Evolutionary conservation across 2,329 filamentous ascomycete species (phyloP), one percentile per base, ranked within the genome.

Genomic region (Cladosporium halotolerans): DNA sequence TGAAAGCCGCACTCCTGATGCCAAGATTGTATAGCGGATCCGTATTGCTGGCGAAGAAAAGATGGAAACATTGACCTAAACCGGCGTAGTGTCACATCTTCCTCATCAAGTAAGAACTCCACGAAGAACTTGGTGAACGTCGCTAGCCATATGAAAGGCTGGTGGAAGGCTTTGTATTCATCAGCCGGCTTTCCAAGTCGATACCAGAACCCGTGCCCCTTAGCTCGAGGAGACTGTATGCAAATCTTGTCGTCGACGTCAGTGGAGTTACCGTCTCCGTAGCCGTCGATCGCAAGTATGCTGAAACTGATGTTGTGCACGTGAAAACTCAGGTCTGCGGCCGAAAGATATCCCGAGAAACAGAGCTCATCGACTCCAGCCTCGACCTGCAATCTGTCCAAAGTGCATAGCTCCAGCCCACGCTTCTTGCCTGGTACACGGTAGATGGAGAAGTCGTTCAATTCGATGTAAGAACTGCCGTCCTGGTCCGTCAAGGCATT

Each of bases 121-220:
- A 90, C 75, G 19, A 86, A 77, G 60, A 89, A 82, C 63, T 91
- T 92, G 0, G 79, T 76, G 0, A 93, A 71, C 49, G 85, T 77
- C 0, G 82, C 84, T 1, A 91, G 68, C 87, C 87, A 93, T 0
- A 83, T 55, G 56, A 89, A 92, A 0, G 80, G 76, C 0, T 69
- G 45, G 55, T 84, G 79, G 60, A 84, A 90, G 2, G 81, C 70
- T 9, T 56, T 57, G 61, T 93, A 95, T 36, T 83, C 81, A 0
- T 57, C 28, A 0, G 81, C 73, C 0, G 88, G 85, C 1, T 54
- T 58, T 1, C 62, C 62, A 1, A 95, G 67, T 9, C 75, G 75
- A 63, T 90, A 93, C 73, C 84, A 92, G 0, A 88, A 66, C 18
- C 52, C 46, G 3, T 43, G 34, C 4, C 10, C 43, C 9, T 74